A percentile compares a stretch with the other conserved stretches of the same genome.
These are phyloP conservation scores for Andrographis paniculata DNA, from an alignment of 305 asterid genomes.

Conservation along the genomic window DNA sequence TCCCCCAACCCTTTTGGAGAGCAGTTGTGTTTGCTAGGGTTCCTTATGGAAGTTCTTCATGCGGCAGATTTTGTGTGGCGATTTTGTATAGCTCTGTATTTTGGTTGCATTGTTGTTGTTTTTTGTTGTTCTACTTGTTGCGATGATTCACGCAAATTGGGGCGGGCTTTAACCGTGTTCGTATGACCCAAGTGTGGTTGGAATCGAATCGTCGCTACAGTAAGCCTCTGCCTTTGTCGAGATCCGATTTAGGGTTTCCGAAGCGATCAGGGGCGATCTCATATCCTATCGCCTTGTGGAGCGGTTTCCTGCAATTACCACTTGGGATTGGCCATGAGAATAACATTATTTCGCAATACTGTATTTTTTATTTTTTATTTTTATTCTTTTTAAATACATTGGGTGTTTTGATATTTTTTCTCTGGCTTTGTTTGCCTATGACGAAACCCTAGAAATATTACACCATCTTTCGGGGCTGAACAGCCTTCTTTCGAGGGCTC, in stretches of 20 bases:
- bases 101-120: neutral
- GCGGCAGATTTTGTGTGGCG: no score
- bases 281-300: slow-evolving; percentile 42
- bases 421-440: slow-evolving; percentile 17
- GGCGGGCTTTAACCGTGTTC: slow-evolving; percentile 20
- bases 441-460: slow-evolving; percentile 20
- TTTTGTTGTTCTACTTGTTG: neutral
- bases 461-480: slow-evolving; percentile 44
- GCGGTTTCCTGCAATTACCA: slow-evolving; percentile 23
- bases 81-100: no score
- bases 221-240: slow-evolving; percentile 21
- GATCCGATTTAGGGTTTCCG: slow-evolving; percentile 18
- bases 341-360: slow-evolving; percentile 15
- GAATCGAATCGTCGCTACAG: slow-evolving; percentile 17
- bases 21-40: no score
- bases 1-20: no score
- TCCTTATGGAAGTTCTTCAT: no score
- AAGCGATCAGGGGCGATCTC: slow-evolving; percentile 18
- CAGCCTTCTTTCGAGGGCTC: slow-evolving; percentile 17
- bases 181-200: slow-evolving; percentile 13
- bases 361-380: no score
- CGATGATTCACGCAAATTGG: slow-evolving; percentile 20
- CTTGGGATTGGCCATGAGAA: slow-evolving; percentile 42
- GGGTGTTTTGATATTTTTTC: neutral
- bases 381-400: neutral